A percentile compares a stretch with the other conserved stretches of the same genome.
phyloP scores from a whole-genome alignment of 1,284 basidiomycete genomes.

The Abortiporus biennis region DNA sequence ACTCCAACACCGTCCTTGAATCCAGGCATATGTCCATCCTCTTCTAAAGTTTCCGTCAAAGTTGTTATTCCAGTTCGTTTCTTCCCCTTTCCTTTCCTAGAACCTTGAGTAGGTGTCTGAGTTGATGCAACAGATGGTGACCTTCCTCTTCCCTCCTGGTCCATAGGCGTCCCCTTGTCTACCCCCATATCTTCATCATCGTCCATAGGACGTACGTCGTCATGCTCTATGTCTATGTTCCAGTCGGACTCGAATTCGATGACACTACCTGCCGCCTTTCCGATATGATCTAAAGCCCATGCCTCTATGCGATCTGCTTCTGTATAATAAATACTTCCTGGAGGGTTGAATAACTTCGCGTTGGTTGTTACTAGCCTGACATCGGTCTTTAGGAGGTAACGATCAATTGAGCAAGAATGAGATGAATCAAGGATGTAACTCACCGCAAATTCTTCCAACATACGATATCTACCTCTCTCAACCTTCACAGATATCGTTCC shows the following conservation, averaged over 20 bases:
- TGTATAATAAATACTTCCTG: conserved; percentile 61
- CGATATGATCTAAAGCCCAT: conserved; percentile 67
- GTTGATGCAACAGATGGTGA: conserved; percentile 24
- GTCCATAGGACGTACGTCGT: conserved; percentile 51
- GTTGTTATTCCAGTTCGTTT: conserved; percentile 19
- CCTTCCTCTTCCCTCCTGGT: conserved; percentile 20
- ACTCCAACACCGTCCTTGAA: conserved; percentile 65
- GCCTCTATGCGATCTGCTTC: conserved; percentile 66
- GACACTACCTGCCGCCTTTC: conserved; percentile 60
- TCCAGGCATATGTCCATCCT: conserved; percentile 66
- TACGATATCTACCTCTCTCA: conserved; percentile 57
- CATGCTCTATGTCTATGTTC: conserved; percentile 74
- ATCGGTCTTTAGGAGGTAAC: conserved; percentile 41
- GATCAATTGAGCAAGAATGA: not conserved
- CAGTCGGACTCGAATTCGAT: conserved; percentile 78
- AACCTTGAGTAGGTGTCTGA: conserved; percentile 9
- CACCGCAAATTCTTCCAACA: conserved; percentile 71
- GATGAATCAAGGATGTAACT: conserved; percentile 22
- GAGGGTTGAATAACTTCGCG: conserved; percentile 69
- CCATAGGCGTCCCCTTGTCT: conserved; percentile 19
- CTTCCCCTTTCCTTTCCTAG: conserved; percentile 15
- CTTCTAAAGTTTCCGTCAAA: conserved; percentile 54
- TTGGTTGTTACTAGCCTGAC: conserved; percentile 67
- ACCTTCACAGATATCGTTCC: conserved; percentile 74
- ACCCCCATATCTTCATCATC: conserved; percentile 32